Evolutionary conservation across 2,329 filamentous ascomycete genomes (phyloP), one percentile per base, ranked within the genome.

Genomic region (Albophoma yamanashiensis): DNA sequence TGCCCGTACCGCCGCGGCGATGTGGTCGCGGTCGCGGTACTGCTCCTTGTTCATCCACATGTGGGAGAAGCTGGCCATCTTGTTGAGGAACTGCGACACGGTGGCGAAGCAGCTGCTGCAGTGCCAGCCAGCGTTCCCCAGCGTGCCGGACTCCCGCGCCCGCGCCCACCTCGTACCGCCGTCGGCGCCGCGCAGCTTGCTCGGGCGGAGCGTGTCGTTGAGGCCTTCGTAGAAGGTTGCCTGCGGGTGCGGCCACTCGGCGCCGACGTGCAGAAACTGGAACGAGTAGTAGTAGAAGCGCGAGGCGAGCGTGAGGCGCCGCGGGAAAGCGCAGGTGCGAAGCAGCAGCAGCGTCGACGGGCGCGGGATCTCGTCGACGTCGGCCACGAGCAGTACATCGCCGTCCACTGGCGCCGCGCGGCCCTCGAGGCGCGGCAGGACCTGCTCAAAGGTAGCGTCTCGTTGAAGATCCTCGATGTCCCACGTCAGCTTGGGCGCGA

Each of bases 21-120:
- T 83, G 47, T 75, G 75, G 47, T 75, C 70, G 55, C 68, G 70
- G 61, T 84, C 73, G 58, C 77, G 75, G 62, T 77, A 84, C 61
- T 72, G 67, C 17, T 77, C 73, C 25, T 74, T 73, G 63, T 86
- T 84, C 73, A 80, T 78, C 69, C 74, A 78, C 15, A 70, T 70
- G 66, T 86, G 83, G 25, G 80, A 83, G 69, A 84, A 85, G 60
- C 77, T 79, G 12, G 75, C 72, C 73, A 86, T 77, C 69, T 85
- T 86, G 63, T 76, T 78, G 55, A 81, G 70, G 65, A 85, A 74
- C 67, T 84, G 79, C 4, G 74, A 74, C 22, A 87, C 70, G 1
- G 81, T 85, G 22, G 76, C 71, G 68, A 85, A 85, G 72, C 84
- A 87, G 60, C 76, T 81, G 58, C 80, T 84, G 73, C 84, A 87